Conservation (phyloP, 768 basidiomycete species). For the Rickenella mellea region DNA sequence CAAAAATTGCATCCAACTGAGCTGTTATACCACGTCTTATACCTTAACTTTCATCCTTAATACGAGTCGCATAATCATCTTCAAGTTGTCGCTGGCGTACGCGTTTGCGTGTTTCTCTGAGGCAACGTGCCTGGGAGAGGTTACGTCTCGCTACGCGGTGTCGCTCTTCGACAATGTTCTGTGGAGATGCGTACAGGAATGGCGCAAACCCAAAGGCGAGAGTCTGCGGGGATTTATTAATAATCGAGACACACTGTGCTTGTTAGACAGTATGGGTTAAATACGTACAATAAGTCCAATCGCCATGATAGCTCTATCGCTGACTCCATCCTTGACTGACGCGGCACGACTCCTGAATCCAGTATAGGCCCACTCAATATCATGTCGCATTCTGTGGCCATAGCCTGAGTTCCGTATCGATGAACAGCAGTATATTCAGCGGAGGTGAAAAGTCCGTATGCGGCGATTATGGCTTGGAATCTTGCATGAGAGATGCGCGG, state of each 20-base stretch:
- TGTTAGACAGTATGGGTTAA: too few species aligned
- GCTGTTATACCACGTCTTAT: too few species aligned
- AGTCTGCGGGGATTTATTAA: conserved; percentile 19
- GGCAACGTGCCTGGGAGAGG: conserved; percentile 49
- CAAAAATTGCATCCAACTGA: too few species aligned
- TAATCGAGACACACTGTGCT: not conserved
- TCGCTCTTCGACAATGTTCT: conserved; percentile 26
- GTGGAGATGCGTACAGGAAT: conserved; percentile 25
- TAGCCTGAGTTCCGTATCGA: too few species aligned
- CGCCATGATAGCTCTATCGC: conserved; percentile 38
- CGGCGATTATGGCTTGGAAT: conserved; percentile 55
- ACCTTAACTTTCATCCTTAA: too few species aligned
- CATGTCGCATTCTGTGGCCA: too few species aligned
- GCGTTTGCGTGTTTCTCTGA: conserved; percentile 39
- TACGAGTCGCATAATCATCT: too few species aligned
- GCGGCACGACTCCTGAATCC: too few species aligned
- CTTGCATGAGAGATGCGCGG: conserved; percentile 41
- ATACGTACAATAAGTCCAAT: conserved; percentile 38
- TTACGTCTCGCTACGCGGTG: conserved; percentile 48
- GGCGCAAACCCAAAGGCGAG: conserved; percentile 38
- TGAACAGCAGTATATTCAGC: too few species aligned
- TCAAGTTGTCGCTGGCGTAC: conserved; percentile 37
- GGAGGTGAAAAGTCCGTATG: too few species aligned
- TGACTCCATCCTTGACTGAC: conserved; percentile 40
- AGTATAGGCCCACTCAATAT: too few species aligned